phyloP scores from a whole-genome alignment of 768 basidiomycete genomes.

The Tylopilus sp. region DNA sequence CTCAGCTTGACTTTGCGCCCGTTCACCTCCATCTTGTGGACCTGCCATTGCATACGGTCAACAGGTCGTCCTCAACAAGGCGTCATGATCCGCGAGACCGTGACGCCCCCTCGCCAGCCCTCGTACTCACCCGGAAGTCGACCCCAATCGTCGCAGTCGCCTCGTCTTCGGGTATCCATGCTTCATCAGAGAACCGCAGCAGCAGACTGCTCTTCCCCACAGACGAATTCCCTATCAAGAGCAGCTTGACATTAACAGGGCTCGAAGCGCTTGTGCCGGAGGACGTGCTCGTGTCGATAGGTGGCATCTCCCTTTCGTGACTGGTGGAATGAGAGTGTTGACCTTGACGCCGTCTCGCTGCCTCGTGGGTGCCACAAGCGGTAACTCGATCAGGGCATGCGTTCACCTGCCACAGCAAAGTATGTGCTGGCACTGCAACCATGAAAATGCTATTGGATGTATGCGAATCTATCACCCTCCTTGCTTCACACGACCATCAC shows the following conservation, averaged over 20 bases:
- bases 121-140: conserved; percentile 68
- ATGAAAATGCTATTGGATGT: conserved; percentile 1
- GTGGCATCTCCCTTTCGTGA: conserved; percentile 11
- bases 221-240: conserved; percentile 83
- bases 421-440: not conserved
- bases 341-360: conserved; percentile 5
- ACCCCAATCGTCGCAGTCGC: conserved; percentile 83
- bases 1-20: conserved; percentile 87
- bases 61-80: not conserved
- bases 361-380: conserved; percentile 21
- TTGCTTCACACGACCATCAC: not conserved
- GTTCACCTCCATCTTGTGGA: conserved; percentile 84
- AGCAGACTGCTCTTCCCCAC: conserved; percentile 93
- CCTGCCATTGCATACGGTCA: conserved; percentile 39
- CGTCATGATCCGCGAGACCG: not conserved
- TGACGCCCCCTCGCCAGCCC: not conserved
- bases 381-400: conserved; percentile 19
- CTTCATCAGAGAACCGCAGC: conserved; percentile 94
- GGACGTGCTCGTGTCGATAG: conserved; percentile 20
- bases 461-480: conserved; percentile 4
- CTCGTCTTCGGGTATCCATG: conserved; percentile 91
- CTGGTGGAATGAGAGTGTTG: not conserved
- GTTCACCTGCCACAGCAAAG: not conserved
- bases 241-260: conserved; percentile 72
- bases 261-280: conserved; percentile 24